Base-by-base conservation (phyloP, 805 yeast genomes). In the Saturnispora kantuleensis region DNA sequence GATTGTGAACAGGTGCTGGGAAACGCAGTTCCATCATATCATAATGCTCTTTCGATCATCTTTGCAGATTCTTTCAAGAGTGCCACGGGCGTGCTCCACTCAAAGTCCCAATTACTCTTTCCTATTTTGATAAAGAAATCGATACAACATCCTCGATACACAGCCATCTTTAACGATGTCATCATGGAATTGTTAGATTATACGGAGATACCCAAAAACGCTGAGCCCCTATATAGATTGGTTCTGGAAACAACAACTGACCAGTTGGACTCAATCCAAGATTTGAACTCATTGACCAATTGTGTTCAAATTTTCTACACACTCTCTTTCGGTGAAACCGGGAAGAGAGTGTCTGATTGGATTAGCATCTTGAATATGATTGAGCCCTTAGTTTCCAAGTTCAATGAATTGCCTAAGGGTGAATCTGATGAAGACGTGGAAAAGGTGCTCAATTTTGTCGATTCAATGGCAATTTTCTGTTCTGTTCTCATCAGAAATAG, bases 21-120 rank as follows among this genome's bases (percentile, higher is more conserved):
- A 1, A 49, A 47, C 10, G 35, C 52, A 10, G 67, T 69, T 38
- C 62, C 60, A 9, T 68, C 74, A 10, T 84, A 79, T 55, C 71
- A 73, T 46, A 76, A 66, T 11, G 71, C 95, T 0, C 58, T 85
- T 36, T 69, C 76, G 2, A 68, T 71, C 5, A 69, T 89, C 35
- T 79, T 79, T 56, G 68, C 87, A 3, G 95, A 86, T 56, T 67
- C 96, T 0, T 67, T 89, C 59, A 80, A 75, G 50, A 79, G 86
- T 38, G 78, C 95, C 0, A 73, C 74, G 11, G 82, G 76, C 5
- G 70, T 83, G 0, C 68, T 89, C 48, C 95, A 90, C 59, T 83
- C 96, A 1, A 85, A 78, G 56, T 67, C 88, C 0, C 58, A 68
- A 1, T 44, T 63, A 0, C 76, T 86, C 5, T 56, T 84, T 36